Conservation (phyloP, 345 rosid species). For the Diplotaxis tenuifolia region DNA sequence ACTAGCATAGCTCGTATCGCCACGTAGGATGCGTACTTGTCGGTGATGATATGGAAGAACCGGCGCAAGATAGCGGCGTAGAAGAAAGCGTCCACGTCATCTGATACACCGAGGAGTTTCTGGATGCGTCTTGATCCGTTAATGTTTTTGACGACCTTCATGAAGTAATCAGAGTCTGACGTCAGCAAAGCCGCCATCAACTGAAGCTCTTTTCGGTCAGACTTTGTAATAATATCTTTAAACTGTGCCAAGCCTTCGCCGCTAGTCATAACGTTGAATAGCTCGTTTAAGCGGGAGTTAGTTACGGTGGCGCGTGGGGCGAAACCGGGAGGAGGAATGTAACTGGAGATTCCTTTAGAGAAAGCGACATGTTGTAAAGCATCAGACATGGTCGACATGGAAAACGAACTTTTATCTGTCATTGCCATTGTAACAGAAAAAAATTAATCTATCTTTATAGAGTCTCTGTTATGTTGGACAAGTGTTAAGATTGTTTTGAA, state of each 20-base stretch:
- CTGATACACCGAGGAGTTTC: constrained; percentile 18
- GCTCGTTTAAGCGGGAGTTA: not conserved
- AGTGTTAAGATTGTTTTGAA: not conserved
- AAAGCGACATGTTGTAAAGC: not conserved
- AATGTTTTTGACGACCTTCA: not conserved
- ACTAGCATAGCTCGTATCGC: constrained; percentile 20
- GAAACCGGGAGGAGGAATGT: constrained; percentile 14
- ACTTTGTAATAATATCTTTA: not conserved
- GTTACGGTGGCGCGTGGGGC: constrained; percentile 1
- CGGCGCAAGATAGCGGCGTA: constrained; percentile 10
- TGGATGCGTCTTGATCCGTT: constrained; percentile 15
- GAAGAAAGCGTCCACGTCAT: not conserved
- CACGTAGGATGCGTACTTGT: constrained; percentile 18
- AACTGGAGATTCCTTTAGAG: constrained; percentile 1
- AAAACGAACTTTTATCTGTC: constrained; percentile 32
- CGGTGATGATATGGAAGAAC: constrained; percentile 13
- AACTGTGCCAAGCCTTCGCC: not conserved
- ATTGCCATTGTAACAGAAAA: not conserved
- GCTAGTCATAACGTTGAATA: constrained; percentile 18
- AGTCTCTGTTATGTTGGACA: not conserved
- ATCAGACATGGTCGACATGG: constrained; percentile 2
- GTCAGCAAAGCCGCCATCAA: not conserved
- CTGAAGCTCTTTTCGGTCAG: not conserved
- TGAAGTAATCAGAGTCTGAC: constrained; percentile 18
- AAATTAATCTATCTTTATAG: not conserved